Conservation (phyloP, 257 asterid species). For the Forsythia suspensa region DNA sequence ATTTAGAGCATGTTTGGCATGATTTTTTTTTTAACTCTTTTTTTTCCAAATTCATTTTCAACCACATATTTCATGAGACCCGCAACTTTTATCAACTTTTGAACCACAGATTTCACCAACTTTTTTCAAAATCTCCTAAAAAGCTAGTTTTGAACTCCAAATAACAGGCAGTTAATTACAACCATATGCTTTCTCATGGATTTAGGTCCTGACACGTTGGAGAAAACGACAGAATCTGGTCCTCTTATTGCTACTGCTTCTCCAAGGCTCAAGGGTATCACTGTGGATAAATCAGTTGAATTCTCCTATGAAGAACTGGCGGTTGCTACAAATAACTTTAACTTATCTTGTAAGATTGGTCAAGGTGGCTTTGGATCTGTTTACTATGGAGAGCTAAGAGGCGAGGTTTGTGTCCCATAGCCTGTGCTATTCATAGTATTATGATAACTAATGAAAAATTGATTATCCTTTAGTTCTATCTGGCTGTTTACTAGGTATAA, state of each 20-base stretch:
- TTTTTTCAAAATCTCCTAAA: too few relatives aligned
- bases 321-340: slow-evolving; percentile 56
- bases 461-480: background rate
- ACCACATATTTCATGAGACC: too few relatives aligned
- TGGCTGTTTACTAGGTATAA: background rate
- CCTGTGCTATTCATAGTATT: background rate
- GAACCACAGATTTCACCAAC: too few relatives aligned
- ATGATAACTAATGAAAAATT: background rate
- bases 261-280: slow-evolving; percentile 55
- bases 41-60: too few relatives aligned
- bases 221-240: slow-evolving; percentile 42
- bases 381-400: slow-evolving; percentile 70
- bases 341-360: slow-evolving; percentile 61
- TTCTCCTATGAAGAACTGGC: slow-evolving; percentile 75
- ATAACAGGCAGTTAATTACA: background rate
- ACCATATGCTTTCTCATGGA: slow-evolving; percentile 13
- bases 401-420: slow-evolving; percentile 58
- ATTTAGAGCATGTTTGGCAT: too few relatives aligned
- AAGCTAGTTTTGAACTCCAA: too few relatives aligned
- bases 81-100: too few relatives aligned
- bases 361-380: slow-evolving; percentile 93
- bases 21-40: too few relatives aligned
- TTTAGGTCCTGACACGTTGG: slow-evolving; percentile 33
- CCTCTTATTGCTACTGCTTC: slow-evolving; percentile 29
- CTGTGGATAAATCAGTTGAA: slow-evolving; percentile 82